A percentile compares a stretch with the other conserved stretches of the same genome.
These are phyloP conservation scores for Cardamine occulta DNA, from an alignment of 345 rosid species.

Conservation along the genomic window DNA sequence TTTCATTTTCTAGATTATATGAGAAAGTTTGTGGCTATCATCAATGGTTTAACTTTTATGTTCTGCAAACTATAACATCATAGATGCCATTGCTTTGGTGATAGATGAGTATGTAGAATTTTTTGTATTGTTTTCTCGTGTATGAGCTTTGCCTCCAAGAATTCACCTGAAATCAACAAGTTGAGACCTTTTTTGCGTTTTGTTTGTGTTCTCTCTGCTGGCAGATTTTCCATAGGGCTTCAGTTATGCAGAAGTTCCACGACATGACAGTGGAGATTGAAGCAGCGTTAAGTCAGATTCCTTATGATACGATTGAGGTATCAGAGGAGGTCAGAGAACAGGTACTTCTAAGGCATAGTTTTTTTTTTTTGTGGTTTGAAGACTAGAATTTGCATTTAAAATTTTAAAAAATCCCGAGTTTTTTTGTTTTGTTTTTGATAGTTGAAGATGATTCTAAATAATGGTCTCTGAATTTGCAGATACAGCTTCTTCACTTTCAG, in stretches of 20 bases:
- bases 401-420: not conserved
- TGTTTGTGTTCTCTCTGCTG: slow-evolving; percentile 4
- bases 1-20: not conserved
- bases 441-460: slow-evolving; percentile 3
- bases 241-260: slow-evolving; percentile 53
- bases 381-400: slow-evolving; percentile 1
- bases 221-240: slow-evolving; percentile 65
- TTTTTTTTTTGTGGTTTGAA: not conserved
- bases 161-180: not conserved
- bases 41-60: not conserved
- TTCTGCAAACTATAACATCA: not conserved
- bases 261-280: slow-evolving; percentile 67
- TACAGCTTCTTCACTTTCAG: slow-evolving; percentile 86
- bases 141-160: not conserved
- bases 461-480: slow-evolving; percentile 47
- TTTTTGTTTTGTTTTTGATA: not conserved
- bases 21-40: not conserved
- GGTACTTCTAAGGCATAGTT: slow-evolving; percentile 46
- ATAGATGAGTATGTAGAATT: slow-evolving; percentile 20
- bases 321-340: slow-evolving; percentile 92
- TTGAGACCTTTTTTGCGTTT: slow-evolving; percentile 9
- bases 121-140: slow-evolving; percentile 1
- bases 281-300: slow-evolving; percentile 68
- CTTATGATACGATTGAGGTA: slow-evolving; percentile 60
- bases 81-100: slow-evolving; percentile 11